A percentile compares a stretch with the other conserved stretches of the same genome.
phyloP scores from a whole-genome alignment of 140 eudicot species.

The Oenanthe javanica region DNA sequence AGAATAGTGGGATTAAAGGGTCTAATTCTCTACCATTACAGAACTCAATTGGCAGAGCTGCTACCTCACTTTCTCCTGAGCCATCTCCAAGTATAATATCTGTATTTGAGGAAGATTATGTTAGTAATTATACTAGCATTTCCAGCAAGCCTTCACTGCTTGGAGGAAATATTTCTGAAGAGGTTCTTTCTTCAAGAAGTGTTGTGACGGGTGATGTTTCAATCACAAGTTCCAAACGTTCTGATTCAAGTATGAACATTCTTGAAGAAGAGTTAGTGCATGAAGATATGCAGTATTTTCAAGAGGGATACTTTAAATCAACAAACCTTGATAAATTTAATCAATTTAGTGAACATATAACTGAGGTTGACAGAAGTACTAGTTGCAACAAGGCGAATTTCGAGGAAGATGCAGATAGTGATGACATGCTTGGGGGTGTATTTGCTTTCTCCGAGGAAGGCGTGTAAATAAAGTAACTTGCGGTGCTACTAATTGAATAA shows the following conservation, averaged over 20 bases:
- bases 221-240: conserved; percentile 49
- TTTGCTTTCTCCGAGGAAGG: conserved; percentile 82
- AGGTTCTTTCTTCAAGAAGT: conserved; percentile 40
- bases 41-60: conserved; percentile 34
- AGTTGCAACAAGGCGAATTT: too few species aligned
- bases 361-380: too few species aligned
- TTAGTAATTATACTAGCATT: conserved; percentile 34
- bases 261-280: conserved; percentile 38
- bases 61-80: not conserved
- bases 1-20: conserved; percentile 27
- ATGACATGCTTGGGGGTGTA: too few species aligned
- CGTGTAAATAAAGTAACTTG: conserved; percentile 14
- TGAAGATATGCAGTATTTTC: conserved; percentile 37
- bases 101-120: conserved; percentile 31
- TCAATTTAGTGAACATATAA: too few species aligned
- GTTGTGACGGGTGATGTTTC: conserved; percentile 43
- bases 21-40: conserved; percentile 10
- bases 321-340: conserved; percentile 16
- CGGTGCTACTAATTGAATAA: too few species aligned
- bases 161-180: conserved; percentile 22
- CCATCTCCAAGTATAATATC: conserved; percentile 15
- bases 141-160: conserved; percentile 16
- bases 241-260: conserved; percentile 48
- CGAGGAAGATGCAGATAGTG: too few species aligned
- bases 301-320: conserved; percentile 61